These are phyloP conservation scores for Penicillium dipodomyicola DNA, from an alignment of 495 filamentous ascomycete species.

Conservation along the genomic window DNA sequence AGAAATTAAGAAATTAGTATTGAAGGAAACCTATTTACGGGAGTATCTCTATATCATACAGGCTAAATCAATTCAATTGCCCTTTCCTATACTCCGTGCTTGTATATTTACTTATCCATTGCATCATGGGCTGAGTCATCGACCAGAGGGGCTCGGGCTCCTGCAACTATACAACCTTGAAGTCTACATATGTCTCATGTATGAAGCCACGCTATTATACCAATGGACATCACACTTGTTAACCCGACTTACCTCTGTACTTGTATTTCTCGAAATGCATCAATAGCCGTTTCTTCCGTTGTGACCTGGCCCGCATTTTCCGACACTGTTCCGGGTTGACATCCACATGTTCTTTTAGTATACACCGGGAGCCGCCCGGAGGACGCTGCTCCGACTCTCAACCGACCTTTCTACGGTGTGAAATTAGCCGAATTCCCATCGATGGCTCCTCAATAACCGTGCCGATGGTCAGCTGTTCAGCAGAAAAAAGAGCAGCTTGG, in stretches of 20 bases:
- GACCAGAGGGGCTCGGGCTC: background rate
- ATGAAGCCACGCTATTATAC: background rate
- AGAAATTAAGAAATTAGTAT: background rate
- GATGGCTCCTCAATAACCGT: constrained; percentile 9
- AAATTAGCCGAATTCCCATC: constrained; percentile 25
- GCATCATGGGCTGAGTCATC: constrained; percentile 10
- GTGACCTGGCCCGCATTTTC: constrained; percentile 3
- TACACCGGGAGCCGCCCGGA: constrained; percentile 35
- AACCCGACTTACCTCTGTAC: background rate
- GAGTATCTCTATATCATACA: background rate
- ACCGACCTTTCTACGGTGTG: constrained; percentile 1
- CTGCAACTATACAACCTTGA: background rate
- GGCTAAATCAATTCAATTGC: constrained; percentile 6
- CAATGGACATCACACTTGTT: background rate
- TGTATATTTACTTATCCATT: background rate
- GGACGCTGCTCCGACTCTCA: constrained; percentile 34
- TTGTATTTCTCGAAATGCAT: background rate
- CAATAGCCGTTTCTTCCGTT: constrained; percentile 10
- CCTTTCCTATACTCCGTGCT: background rate
- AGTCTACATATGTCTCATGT: too few relatives aligned
- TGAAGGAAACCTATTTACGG: background rate
- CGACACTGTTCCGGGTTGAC: constrained; percentile 14
- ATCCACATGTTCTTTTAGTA: constrained; percentile 14
- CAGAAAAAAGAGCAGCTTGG: background rate
- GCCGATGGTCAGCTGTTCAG: constrained; percentile 6